Evolutionary conservation across 2,329 filamentous ascomycete genomes (phyloP).

Genomic region (Sclerotinia trifoliorum): DNA sequence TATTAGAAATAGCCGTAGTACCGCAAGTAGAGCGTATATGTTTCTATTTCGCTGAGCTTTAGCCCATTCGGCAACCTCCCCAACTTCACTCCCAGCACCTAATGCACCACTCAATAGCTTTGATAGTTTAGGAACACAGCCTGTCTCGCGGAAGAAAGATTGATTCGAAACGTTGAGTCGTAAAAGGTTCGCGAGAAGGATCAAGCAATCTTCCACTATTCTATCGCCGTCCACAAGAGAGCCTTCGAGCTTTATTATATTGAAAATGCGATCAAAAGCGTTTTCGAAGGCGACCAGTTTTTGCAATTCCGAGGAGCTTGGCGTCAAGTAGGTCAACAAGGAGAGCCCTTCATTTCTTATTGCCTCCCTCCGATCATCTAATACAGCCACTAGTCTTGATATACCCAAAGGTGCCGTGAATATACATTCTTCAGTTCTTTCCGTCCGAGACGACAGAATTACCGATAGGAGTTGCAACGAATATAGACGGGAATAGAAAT

Average conservation of each 20-base stretch:
- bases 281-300: conserved; percentile 95
- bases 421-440: conserved; percentile 92
- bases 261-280: conserved; percentile 84
- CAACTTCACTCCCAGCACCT: conserved; percentile 53
- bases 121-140: conserved; percentile 71
- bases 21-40: conserved; percentile 82
- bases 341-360: conserved; percentile 83
- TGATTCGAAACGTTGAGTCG: conserved; percentile 89
- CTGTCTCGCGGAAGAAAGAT: conserved; percentile 87
- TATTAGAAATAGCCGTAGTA: conserved; percentile 82
- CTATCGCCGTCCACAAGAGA: conserved; percentile 79
- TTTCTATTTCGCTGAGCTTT: conserved; percentile 82
- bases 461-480: conserved; percentile 84
- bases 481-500: conserved; percentile 91
- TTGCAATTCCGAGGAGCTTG: conserved; percentile 82
- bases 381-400: conserved; percentile 75
- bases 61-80: conserved; percentile 69
- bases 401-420: conserved; percentile 86
- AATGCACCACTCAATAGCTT: conserved; percentile 64
- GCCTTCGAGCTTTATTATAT: conserved; percentile 78
- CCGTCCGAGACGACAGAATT: conserved; percentile 79
- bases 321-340: conserved; percentile 85
- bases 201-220: conserved; percentile 88
- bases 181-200: conserved; percentile 84
- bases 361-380: conserved; percentile 84